phyloP scores from a whole-genome alignment of 2,329 filamentous ascomycete genomes.

The Exophiala dermatitidis region DNA sequence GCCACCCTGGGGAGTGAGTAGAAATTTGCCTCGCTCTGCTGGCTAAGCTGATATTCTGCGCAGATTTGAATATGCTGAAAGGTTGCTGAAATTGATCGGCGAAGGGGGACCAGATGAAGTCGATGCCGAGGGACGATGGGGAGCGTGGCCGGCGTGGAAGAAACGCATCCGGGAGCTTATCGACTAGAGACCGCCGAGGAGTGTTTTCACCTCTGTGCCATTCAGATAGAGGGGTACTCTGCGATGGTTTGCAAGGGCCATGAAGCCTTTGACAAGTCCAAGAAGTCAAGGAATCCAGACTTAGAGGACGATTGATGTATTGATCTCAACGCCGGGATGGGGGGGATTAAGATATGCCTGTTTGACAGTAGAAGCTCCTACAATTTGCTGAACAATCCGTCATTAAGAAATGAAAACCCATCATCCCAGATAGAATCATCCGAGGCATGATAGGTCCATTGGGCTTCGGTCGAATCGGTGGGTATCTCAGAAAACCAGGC shows the following conservation, averaged over 20 bases:
- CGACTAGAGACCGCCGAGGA: not conserved
- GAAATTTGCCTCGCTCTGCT: not conserved
- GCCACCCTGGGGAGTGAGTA: constrained; percentile 8
- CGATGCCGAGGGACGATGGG: constrained; percentile 9
- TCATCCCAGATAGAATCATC: constrained; percentile 6
- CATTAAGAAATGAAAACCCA: constrained; percentile 9
- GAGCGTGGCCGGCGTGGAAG: constrained; percentile 11
- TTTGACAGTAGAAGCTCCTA: not conserved
- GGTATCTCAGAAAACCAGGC: constrained; percentile 2
- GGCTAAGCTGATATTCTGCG: not conserved
- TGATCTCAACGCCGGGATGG: too few relatives aligned
- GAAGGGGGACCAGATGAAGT: constrained; percentile 11
- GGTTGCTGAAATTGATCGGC: constrained; percentile 4
- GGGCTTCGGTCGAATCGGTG: not conserved
- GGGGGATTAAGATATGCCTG: too few relatives aligned
- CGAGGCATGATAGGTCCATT: constrained; percentile 1
- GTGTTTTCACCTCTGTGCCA: not conserved
- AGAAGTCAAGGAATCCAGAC: too few relatives aligned
- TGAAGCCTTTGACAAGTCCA: too few relatives aligned
- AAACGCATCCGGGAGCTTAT: constrained; percentile 7
- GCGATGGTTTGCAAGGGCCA: too few relatives aligned
- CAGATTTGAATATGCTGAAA: constrained; percentile 9
- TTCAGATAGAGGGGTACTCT: not conserved
- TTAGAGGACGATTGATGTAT: too few relatives aligned
- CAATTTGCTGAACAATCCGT: constrained; percentile 7